Conservation (phyloP, 2,329 filamentous ascomycete genomes). For the Colletotrichum costaricense region DNA sequence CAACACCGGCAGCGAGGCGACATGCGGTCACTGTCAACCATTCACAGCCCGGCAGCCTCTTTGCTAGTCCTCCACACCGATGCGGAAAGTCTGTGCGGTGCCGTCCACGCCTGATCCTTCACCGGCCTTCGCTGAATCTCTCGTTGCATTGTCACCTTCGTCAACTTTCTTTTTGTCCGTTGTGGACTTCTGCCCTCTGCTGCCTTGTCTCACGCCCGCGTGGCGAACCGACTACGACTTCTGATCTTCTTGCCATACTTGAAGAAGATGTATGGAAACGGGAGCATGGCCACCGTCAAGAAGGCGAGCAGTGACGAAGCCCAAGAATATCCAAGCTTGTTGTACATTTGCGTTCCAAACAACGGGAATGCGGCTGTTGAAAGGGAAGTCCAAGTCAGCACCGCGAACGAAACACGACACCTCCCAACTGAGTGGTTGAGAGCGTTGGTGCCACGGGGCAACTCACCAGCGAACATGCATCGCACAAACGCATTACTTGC, state of each 20-base stretch:
- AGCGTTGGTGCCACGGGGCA: slow-evolving; percentile 22
- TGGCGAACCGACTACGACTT: slow-evolving; percentile 64
- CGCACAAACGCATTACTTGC: slow-evolving; percentile 87
- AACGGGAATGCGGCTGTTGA: slow-evolving; percentile 76
- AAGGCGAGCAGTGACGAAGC: slow-evolving; percentile 72
- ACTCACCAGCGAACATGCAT: slow-evolving; percentile 77
- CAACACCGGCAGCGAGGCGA: slow-evolving; percentile 4
- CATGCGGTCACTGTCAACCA: slow-evolving; percentile 8
- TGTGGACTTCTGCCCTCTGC: background rate
- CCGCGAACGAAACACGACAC: slow-evolving; percentile 12
- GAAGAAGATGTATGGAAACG: slow-evolving; percentile 74
- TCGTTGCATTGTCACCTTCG: slow-evolving; percentile 15
- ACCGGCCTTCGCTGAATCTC: slow-evolving; percentile 2
- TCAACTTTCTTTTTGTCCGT: background rate
- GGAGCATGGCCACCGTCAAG: slow-evolving; percentile 70
- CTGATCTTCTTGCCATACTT: slow-evolving; percentile 68
- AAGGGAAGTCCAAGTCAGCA: slow-evolving; percentile 16
- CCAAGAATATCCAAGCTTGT: slow-evolving; percentile 77
- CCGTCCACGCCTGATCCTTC: slow-evolving; percentile 14
- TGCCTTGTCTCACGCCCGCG: slow-evolving; percentile 32
- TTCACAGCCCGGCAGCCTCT: background rate
- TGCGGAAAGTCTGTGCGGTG: slow-evolving; percentile 26
- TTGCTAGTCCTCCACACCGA: slow-evolving; percentile 14
- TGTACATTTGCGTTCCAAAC: slow-evolving; percentile 81
- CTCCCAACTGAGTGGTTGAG: slow-evolving; percentile 39